Base-by-base conservation (phyloP, 495 filamentous ascomycete species). In the Hypoxylon perforatum region DNA sequence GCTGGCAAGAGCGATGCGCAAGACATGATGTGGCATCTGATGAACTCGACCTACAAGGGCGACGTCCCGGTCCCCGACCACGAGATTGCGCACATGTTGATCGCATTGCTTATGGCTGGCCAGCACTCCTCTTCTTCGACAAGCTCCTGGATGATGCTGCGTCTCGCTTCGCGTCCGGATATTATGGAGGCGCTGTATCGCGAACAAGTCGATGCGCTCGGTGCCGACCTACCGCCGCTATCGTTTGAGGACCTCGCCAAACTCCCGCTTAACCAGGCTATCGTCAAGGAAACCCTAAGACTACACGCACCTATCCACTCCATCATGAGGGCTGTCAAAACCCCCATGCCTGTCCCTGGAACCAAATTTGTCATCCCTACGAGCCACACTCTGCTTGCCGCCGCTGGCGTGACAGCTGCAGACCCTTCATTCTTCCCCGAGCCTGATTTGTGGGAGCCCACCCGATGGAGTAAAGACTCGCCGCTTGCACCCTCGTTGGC, bases 61-160 rank as follows among this genome's bases (percentile, higher is more conserved):
- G 91, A 90, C 55, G 81, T 77, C 23, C 75, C 77, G 5, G 81
- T 94, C 6, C 88, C 92, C 10, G 92, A 96, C 73, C 84, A 89
- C 62, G 91, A 96, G 67, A 85, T 94, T 36, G 92, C 92, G 6
- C 92, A 94, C 73, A 93, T 96, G 86, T 93, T 96, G 90, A 96
- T 96, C 72, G 91, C 92, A 0, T 85, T 96, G 21, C 81, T 96
- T 8, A 94, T 96, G 92, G 92, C 91, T 28, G 92, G 92, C 57
- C 92, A 96, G 72, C 92, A 96, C 81, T 93, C 91, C 1, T 93
- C 91, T 2, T 92, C 92, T 39, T 90, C 91, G 6, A 92, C 90
- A 45, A 88, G 85, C 71, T 82, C 90, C 25, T 96, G 91, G 91
- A 91, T 93, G 69, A 85, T 94, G 80, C 83, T 93, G 14, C 89